phyloP scores from a whole-genome alignment of 441 rosid genomes.

The Pelargonium fulgidum region DNA sequence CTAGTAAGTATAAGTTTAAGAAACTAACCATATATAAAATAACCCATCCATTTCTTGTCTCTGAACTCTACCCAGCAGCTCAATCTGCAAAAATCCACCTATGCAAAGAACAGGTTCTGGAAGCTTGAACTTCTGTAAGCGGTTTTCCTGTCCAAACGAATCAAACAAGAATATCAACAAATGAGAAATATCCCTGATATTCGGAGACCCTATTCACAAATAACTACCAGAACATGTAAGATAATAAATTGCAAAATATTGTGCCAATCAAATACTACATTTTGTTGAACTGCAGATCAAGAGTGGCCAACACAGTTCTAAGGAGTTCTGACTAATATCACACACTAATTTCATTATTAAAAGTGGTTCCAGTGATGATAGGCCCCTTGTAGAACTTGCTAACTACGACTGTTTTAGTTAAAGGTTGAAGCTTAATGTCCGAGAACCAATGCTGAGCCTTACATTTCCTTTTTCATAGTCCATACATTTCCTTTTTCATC shows the following conservation, averaged over 20 bases:
- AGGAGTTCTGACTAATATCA: no score
- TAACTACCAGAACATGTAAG: background rate
- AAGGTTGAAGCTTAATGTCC: no score
- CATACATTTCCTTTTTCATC: background rate
- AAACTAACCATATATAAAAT: slow-evolving; percentile 75
- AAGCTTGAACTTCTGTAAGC: slow-evolving; percentile 67
- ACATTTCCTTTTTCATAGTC: no score
- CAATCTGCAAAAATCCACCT: slow-evolving; percentile 71
- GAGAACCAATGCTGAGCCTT: no score
- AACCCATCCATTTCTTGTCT: slow-evolving; percentile 65
- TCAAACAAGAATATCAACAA: background rate
- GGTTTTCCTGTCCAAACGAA: slow-evolving; percentile 48
- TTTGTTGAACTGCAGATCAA: background rate
- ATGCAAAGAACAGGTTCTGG: slow-evolving; percentile 81
- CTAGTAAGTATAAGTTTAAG: background rate
- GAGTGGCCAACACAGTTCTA: no score
- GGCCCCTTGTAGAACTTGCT: no score
- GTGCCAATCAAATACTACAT: background rate
- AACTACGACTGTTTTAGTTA: no score
- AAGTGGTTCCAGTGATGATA: no score
- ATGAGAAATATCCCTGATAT: background rate
- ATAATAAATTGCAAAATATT: background rate
- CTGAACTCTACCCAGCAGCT: slow-evolving; percentile 84
- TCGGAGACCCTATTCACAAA: background rate
- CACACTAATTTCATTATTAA: no score